Base-by-base conservation (phyloP, 768 basidiomycete species). In the Mycena albidolilacea region DNA sequence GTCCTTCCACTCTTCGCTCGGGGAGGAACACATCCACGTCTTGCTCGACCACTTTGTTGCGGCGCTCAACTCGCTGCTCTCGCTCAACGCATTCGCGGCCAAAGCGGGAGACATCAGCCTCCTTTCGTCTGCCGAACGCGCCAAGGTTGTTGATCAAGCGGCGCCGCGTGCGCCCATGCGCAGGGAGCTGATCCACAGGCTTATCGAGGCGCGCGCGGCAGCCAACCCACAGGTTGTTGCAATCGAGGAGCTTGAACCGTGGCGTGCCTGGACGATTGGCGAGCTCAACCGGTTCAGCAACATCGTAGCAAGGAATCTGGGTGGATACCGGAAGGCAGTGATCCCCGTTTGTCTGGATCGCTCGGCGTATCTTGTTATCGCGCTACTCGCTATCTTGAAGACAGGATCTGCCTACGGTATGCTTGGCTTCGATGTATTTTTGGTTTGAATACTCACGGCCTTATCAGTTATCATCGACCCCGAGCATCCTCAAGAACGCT, bases 301-400 rank as follows among this genome's bases (percentile, higher is more conserved):
- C 55, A 57, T 57, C 55, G 55, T 57, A 30, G 55, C 55, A 57
- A 9, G 55, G 55, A 21, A 57, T 14, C 30, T 57, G 10, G 12
- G 23, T 12, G 15, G 23, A 12, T 15, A 14, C n/a, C 55, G 35
- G 21, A 57, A 57, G 8, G 12, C 23, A 8, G 35, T 57, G 11
- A 57, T 57, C 55, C 55, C 55, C 55, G 55, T 57, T 35, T 57
- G 55, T 57, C 35, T 57, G 5, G 21, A 57, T 35, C 55, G 55
- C n/a, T 57, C 55, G 6, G 55, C 55, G 3, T 15, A 57, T 35
- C 23, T 57, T 9, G 55, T 57, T 35, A 57, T 57, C 23, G 55
- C 55, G 8, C 23, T 57, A 10, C 55, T 57, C 55, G 55, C 55
- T 30, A 57, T 57, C 55, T 57, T 57, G 55, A 57, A 57, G 55